Percentiles rank a stretch among this genome's conserved stretches.
These are phyloP conservation scores for Candida sphagnicola DNA, from an alignment of 805 yeast genomes.

Conservation along the genomic window DNA sequence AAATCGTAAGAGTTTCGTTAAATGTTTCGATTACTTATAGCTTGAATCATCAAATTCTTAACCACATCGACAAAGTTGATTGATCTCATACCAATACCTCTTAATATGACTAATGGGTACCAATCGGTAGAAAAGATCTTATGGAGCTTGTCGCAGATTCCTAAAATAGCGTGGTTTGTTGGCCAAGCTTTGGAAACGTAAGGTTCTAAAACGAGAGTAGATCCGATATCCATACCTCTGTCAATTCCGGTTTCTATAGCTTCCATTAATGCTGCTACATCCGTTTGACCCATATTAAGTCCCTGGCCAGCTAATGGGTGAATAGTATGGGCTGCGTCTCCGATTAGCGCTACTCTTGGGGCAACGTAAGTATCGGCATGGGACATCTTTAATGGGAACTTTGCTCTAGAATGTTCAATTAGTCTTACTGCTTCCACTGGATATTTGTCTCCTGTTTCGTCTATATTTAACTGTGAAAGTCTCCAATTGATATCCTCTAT, in stretches of 20 bases:
- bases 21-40: conserved; percentile 20
- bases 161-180: conserved; percentile 72
- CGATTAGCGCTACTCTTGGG: conserved; percentile 86
- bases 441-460: conserved; percentile 51
- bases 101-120: conserved; percentile 66
- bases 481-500: conserved; percentile 76
- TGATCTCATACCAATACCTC: conserved; percentile 72
- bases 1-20: neutral
- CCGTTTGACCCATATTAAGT: conserved; percentile 94
- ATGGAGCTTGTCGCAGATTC: conserved; percentile 88
- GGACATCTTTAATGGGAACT: conserved; percentile 82
- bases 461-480: conserved; percentile 35
- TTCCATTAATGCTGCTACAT: conserved; percentile 65
- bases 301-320: conserved; percentile 99
- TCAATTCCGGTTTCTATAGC: conserved; percentile 67
- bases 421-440: conserved; percentile 67
- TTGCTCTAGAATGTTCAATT: conserved; percentile 65
- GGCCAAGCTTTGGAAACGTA: conserved; percentile 84
- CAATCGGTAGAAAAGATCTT: conserved; percentile 76
- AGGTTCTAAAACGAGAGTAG: conserved; percentile 74
- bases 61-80: conserved; percentile 61
- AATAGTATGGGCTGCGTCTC: conserved; percentile 97
- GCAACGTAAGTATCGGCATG: conserved; percentile 88
- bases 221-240: conserved; percentile 88
- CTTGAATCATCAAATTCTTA: conserved; percentile 64